These are phyloP conservation scores for Linnemannia exigua DNA, from an alignment of 192 early-diverging fungal species.

Conservation along the genomic window DNA sequence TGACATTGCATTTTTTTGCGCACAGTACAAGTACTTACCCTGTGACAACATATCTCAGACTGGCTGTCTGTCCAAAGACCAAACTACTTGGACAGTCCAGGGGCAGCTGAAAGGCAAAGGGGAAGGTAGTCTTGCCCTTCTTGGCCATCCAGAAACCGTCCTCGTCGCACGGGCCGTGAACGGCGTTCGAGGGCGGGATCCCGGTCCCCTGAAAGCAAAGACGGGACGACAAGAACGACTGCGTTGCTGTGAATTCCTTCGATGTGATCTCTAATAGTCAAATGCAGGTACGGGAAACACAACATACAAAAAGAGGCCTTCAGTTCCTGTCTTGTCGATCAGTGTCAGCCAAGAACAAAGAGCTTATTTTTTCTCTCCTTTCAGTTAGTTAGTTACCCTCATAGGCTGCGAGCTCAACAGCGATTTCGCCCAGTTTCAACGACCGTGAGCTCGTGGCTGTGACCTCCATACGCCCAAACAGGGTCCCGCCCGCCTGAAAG, in stretches of 20 bases:
- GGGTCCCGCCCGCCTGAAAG: slow-evolving; percentile 69
- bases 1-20: neutral
- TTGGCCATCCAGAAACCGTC: slow-evolving; percentile 70
- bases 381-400: slow-evolving; percentile 61
- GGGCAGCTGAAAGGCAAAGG: slow-evolving; percentile 75
- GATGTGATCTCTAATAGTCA: slow-evolving; percentile 60
- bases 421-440: slow-evolving; percentile 73
- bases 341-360: neutral
- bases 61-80: slow-evolving; percentile 62
- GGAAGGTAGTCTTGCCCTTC: slow-evolving; percentile 76
- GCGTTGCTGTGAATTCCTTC: slow-evolving; percentile 59
- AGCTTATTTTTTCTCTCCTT: neutral
- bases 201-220: slow-evolving; percentile 70
- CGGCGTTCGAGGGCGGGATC: slow-evolving; percentile 70
- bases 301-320: slow-evolving; percentile 11
- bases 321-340: neutral
- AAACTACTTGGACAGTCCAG: slow-evolving; percentile 70
- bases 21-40: slow-evolving; percentile 56
- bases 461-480: slow-evolving; percentile 70
- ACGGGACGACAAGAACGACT: slow-evolving; percentile 66
- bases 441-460: slow-evolving; percentile 59
- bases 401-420: slow-evolving; percentile 70
- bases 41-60: slow-evolving; percentile 70
- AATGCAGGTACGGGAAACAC: slow-evolving; percentile 25
- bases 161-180: slow-evolving; percentile 64